Conservation (phyloP, 768 basidiomycete species). For the Tulasnella sp. region DNA sequence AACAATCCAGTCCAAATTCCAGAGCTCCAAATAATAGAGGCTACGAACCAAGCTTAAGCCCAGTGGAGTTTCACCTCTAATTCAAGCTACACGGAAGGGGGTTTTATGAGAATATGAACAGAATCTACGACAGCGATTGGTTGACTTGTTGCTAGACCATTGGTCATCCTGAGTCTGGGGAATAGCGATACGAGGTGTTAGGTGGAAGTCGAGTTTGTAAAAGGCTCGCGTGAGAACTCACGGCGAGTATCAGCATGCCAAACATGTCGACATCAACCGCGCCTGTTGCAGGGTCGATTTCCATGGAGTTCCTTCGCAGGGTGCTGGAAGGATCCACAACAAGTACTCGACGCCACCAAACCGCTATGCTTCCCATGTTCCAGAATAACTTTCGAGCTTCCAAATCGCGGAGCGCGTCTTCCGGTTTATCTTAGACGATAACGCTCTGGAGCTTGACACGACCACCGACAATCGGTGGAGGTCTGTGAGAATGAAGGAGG, state of each 20-base stretch:
- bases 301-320: neutral
- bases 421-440: neutral
- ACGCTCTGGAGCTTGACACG: neutral
- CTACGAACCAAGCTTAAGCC: too few species aligned
- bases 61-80: too few species aligned
- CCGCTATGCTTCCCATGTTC: neutral
- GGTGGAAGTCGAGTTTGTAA: too few species aligned
- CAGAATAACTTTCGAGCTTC: neutral
- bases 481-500: neutral
- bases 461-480: neutral
- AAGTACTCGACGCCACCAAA: neutral
- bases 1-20: too few species aligned
- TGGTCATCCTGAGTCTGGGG: too few species aligned
- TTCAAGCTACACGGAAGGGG: too few species aligned
- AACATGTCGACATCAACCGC: slow-evolving; percentile 5
- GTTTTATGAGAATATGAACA: too few species aligned
- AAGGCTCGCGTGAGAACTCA: neutral
- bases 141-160: too few species aligned
- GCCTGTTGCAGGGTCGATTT: neutral
- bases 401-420: neutral
- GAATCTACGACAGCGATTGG: too few species aligned
- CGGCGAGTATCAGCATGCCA: neutral
- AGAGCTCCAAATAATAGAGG: too few species aligned
- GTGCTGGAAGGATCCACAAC: neutral
- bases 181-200: too few species aligned